Percentiles rank a stretch among this genome's conserved stretches.
phyloP scores from a whole-genome alignment of 371 early-diverging fungal genomes.

The Circinella umbellata region DNA sequence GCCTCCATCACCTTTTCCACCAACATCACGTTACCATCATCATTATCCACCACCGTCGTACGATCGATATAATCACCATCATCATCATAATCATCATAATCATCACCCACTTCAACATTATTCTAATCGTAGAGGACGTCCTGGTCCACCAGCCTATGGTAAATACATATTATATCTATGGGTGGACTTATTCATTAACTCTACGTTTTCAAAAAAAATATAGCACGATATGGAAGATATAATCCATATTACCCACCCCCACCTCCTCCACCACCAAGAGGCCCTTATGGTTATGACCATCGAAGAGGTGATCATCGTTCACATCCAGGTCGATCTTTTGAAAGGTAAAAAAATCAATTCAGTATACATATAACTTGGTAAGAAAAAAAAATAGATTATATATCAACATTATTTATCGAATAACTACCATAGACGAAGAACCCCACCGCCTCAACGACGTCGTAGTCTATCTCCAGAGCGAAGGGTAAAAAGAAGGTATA shows the following conservation, averaged over 20 bases:
- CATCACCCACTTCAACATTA: no score
- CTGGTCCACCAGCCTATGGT: background rate
- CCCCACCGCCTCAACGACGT: background rate
- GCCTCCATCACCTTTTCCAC: background rate
- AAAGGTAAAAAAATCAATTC: no score
- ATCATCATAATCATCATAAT: no score
- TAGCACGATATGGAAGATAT: constrained; percentile 2
- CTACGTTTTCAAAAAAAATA: background rate
- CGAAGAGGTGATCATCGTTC: background rate
- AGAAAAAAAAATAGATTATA: no score
- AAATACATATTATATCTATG: background rate
- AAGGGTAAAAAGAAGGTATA: background rate
- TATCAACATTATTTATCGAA: background rate
- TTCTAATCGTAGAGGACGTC: background rate
- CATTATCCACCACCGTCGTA: background rate
- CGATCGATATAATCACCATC: background rate
- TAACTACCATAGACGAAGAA: background rate
- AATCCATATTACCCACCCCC: background rate
- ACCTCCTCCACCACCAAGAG: background rate
- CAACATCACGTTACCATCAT: constrained; percentile 1
- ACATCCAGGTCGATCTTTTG: background rate
- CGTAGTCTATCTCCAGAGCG: background rate
- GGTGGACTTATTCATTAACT: background rate
- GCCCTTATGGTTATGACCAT: background rate
- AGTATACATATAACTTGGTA: no score